phyloP scores from a whole-genome alignment of 176 grass and related monocot species.

The Carex pumila region DNA sequence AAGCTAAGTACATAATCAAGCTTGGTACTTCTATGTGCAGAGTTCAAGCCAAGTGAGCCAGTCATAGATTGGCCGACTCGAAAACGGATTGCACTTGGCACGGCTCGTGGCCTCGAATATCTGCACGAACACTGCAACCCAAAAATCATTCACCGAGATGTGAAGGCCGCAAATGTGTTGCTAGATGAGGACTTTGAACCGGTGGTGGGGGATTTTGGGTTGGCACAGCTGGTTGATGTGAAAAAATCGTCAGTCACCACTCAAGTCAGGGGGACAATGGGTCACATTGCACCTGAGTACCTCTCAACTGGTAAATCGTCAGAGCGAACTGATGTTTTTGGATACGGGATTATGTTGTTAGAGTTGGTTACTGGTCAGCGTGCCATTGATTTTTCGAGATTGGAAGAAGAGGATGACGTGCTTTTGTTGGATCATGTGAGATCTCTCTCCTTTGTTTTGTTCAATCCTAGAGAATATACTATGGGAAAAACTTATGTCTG shows the following conservation, averaged over 20 bases:
- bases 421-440: slow-evolving; percentile 94
- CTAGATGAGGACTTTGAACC: slow-evolving; percentile 92
- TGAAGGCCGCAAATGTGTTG: slow-evolving; percentile 93
- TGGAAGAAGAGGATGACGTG: slow-evolving; percentile 98
- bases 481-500: not conserved
- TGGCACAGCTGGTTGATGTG: slow-evolving; percentile 94
- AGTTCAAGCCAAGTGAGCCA: slow-evolving; percentile 84
- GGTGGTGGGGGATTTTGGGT: slow-evolving; percentile 85
- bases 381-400: slow-evolving; percentile 84
- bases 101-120: slow-evolving; percentile 86
- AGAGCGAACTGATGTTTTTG: slow-evolving; percentile 92
- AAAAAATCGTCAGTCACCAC: slow-evolving; percentile 93
- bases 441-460: not conserved
- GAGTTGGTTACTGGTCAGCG: slow-evolving; percentile 91
- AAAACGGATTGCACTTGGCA: slow-evolving; percentile 88
- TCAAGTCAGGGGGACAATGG: slow-evolving; percentile 95
- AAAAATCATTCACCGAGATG: slow-evolving; percentile 96
- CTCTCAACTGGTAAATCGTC: slow-evolving; percentile 90
- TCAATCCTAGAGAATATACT: not conserved
- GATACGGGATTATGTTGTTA: slow-evolving; percentile 94
- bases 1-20: not conserved
- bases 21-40: slow-evolving; percentile 32
- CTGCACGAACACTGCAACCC: slow-evolving; percentile 96
- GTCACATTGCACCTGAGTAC: slow-evolving; percentile 97
- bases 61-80: slow-evolving; percentile 77